Evolutionary conservation across 257 asterid genomes (phyloP).

Genomic region (Gardenia jasminoides): DNA sequence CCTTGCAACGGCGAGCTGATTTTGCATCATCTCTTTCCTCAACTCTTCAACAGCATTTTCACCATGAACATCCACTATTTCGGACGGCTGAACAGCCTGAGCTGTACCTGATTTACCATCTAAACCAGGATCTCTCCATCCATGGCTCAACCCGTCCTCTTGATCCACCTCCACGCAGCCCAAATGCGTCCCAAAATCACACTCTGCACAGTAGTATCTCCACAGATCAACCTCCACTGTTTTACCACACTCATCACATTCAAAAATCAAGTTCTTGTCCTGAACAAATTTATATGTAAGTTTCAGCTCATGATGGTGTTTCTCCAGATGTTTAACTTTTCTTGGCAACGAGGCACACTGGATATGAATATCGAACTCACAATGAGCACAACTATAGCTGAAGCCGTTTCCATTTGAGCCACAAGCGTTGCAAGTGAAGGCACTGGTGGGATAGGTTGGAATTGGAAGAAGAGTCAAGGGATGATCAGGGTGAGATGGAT

Average conservation of each 20-base stretch:
- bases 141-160: not conserved
- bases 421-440: conserved; percentile 59
- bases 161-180: conserved; percentile 3
- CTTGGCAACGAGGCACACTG: conserved; percentile 17
- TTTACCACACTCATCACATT: conserved; percentile 6
- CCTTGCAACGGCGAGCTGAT: not conserved
- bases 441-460: conserved; percentile 42
- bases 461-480: conserved; percentile 34
- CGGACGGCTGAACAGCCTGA: not conserved
- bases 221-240: conserved; percentile 1
- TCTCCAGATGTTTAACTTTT: not conserved
- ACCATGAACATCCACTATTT: not conserved
- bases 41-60: not conserved
- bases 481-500: conserved; percentile 51
- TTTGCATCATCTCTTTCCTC: not conserved
- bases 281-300: conserved; percentile 11
- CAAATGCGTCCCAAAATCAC: conserved; percentile 28
- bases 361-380: conserved; percentile 21
- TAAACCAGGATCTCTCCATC: too few species aligned
- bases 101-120: not conserved
- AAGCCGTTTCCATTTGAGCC: conserved; percentile 41
- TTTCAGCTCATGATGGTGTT: conserved; percentile 25
- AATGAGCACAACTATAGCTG: conserved; percentile 30
- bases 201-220: conserved; percentile 18
- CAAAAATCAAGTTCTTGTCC: not conserved